Evolutionary conservation across 2,329 filamentous ascomycete genomes (phyloP), one percentile per base, ranked within the genome.

Genomic region (Aspergillus neoniger): DNA sequence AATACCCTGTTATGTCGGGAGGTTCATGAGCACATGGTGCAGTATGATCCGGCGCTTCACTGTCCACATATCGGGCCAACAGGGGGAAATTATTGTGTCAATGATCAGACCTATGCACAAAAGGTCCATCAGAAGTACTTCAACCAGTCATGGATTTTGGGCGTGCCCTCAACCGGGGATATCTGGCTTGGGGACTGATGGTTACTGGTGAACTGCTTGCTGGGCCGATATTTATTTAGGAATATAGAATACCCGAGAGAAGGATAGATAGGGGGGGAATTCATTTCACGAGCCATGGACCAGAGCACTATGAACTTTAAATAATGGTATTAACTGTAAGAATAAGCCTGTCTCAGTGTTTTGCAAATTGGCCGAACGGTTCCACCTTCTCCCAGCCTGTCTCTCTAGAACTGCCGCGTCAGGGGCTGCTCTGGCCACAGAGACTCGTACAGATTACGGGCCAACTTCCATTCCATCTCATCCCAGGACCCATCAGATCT

Each of bases 11-110:
- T 73, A 5, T 72, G 68, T 47, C 67, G 70, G 0, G 65, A 71
- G 55, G 67, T 72, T 19, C 68, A 73, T 57, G 67, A 71, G 58
- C 69, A 69, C 54, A 72, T 72, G 69, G 68, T 72, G 15, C 65
- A 63, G 52, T 69, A 68, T 50, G 62, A 67, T n/a, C 70, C 70
- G 0, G 61, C 62, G 2, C 49, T 67, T 19, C 70, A 73, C 48
- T 72, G 69, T 30, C 15, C 66, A n/a, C 69, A 72, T 62, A 72
- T 72, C 36, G 69, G 70, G 7, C 70, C 69, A 0, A 56, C 44
- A 14, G 69, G 70, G 0, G 69, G 70, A 1, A 62, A 60, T 19
- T 71, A 72, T 28, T 72, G 70, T 39, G 69, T 70, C 6, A 65
- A 72, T 63, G 70, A 72, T 53, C 66, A 64, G 63, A 51, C 2